These are phyloP conservation scores for Ichthyophthirius multifiliis DNA, from an alignment of 169 alveolate genomes.

Conservation along the genomic window DNA sequence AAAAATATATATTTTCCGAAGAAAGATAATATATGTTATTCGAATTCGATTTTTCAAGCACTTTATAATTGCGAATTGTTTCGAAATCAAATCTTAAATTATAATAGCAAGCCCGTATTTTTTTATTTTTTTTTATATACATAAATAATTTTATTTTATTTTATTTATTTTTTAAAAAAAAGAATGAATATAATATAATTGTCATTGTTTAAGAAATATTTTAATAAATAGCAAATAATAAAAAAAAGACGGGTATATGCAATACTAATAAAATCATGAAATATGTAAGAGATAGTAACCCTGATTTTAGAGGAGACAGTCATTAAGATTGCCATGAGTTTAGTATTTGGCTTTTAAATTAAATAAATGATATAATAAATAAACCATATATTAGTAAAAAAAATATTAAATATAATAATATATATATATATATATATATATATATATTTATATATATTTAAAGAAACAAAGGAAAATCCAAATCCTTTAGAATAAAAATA, in stretches of 20 bases:
- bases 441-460: not conserved
- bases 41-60: conserved; percentile 66
- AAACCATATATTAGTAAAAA: conserved; percentile 23
- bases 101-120: not conserved
- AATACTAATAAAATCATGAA: conserved; percentile 50
- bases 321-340: conserved; percentile 83
- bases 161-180: not conserved
- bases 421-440: not conserved
- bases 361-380: conserved; percentile 46
- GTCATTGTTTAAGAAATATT: conserved; percentile 36
- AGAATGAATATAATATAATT: conserved; percentile 14
- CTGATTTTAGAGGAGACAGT: conserved; percentile 57
- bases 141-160: not conserved
- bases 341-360: conserved; percentile 59
- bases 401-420: not conserved
- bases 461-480: not conserved
- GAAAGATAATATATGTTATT: conserved; percentile 67
- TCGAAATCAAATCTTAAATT: conserved; percentile 31
- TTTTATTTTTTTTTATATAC: not conserved
- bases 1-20: not conserved
- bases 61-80: conserved; percentile 56
- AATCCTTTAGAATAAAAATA: not conserved
- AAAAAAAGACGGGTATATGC: conserved; percentile 44
- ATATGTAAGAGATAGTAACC: conserved; percentile 47
- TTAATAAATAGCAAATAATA: conserved; percentile 10